phyloP scores from a whole-genome alignment of 306 rosid genomes.

The Malus sieversii region DNA sequence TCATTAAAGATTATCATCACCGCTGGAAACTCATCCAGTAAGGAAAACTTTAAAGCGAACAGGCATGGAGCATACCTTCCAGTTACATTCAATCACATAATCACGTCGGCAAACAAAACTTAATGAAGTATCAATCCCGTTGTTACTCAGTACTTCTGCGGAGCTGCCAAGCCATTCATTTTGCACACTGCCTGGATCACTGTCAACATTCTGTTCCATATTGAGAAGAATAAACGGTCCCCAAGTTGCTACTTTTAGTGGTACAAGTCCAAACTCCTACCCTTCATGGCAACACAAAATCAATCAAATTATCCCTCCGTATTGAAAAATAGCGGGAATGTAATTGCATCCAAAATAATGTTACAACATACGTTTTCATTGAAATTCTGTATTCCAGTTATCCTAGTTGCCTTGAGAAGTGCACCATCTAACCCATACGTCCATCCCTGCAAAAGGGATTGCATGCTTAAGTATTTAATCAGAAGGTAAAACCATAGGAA shows the following conservation, averaged over 20 bases:
- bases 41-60: not conserved
- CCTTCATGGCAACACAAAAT: constrained; percentile 42
- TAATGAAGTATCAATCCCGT: constrained; percentile 61
- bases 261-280: constrained; percentile 76
- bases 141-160: constrained; percentile 46
- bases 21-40: too few relatives aligned
- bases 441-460: constrained; percentile 58
- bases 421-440: constrained; percentile 78
- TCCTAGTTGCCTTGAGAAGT: constrained; percentile 75
- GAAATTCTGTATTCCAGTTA: constrained; percentile 66
- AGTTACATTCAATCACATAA: constrained; percentile 79
- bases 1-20: too few relatives aligned
- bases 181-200: constrained; percentile 31
- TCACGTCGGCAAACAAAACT: constrained; percentile 66
- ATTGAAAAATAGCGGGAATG: constrained; percentile 6
- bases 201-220: constrained; percentile 35
- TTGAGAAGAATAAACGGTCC: constrained; percentile 84
- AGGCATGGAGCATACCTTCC: constrained; percentile 56
- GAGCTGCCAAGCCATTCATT: constrained; percentile 83
- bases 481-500: too few relatives aligned
- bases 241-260: constrained; percentile 68
- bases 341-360: constrained; percentile 6
- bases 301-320: constrained; percentile 18
- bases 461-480: not conserved
- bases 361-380: constrained; percentile 47